Conservation (phyloP, 1,284 basidiomycete species). For the Ustilago vetiveriae region DNA sequence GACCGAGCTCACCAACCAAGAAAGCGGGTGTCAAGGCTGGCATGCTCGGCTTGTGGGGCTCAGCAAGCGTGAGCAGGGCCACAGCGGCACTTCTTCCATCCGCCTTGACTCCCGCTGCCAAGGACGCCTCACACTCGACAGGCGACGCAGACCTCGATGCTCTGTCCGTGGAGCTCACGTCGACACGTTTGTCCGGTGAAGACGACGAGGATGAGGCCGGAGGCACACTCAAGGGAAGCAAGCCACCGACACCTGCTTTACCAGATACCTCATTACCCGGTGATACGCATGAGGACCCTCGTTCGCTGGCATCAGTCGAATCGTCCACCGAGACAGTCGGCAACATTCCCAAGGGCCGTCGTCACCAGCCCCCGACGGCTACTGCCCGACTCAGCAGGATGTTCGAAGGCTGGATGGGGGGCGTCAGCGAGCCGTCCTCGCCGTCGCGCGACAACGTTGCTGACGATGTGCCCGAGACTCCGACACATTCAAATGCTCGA, state of each 20-base stretch:
- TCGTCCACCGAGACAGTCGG: conserved; percentile 2
- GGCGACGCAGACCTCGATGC: conserved; percentile 50
- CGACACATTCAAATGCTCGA: conserved; percentile 15
- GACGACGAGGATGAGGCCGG: conserved; percentile 34
- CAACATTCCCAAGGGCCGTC: conserved; percentile 29
- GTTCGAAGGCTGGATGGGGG: conserved; percentile 59
- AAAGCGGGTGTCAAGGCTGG: conserved; percentile 14
- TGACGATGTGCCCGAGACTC: conserved; percentile 28
- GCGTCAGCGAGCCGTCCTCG: conserved; percentile 24
- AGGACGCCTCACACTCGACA: conserved; percentile 14
- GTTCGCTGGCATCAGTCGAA: background rate
- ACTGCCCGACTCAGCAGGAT: conserved; percentile 55
- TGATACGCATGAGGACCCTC: background rate
- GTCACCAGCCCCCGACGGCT: conserved; percentile 37
- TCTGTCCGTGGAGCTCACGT: conserved; percentile 27
- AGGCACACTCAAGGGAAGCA: conserved; percentile 41
- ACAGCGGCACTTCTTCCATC: conserved; percentile 31
- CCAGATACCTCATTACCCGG: background rate
- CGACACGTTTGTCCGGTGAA: conserved; percentile 10
- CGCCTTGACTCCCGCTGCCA: conserved; percentile 10
- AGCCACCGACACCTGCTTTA: conserved; percentile 21
- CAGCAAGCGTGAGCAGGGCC: conserved; percentile 39
- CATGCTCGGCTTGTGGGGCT: conserved; percentile 50
- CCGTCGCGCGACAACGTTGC: conserved; percentile 2
- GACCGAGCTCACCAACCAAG: conserved; percentile 24